Base-by-base conservation (phyloP, 176 grass and related monocot species). In the Rhynchospora pubera region DNA sequence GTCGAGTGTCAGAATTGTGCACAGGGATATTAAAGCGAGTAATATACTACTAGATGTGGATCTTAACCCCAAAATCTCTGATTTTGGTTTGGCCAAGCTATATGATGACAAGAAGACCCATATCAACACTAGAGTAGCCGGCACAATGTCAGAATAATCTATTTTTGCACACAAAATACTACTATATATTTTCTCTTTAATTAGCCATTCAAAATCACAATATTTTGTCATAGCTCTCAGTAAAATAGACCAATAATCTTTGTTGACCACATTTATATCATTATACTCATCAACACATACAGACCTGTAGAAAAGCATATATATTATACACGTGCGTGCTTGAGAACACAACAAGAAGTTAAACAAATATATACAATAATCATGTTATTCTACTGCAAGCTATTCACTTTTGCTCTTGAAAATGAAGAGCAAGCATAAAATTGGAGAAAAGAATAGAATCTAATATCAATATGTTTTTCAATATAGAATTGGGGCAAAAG, bases 11-110 rank as follows among this genome's bases (percentile, higher is more conserved):
- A 65, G 79, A 66, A 90, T 90, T 59, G 80, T 97, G 55, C 93
- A 97, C 73, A 87, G 93, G 78, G 93, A 97, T 70, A 91, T 97
- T 67, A 97, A 97, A 75, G 85, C 91, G 46, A 97, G 93, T 52
- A 97, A 97, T 86, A 80, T 97, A 48, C 85, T 97, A 13, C 84
- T 90, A 42, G 88, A 90, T 77, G 6, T 43, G 57, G 65, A 90
- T 47, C 80, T 90, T 24, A 90, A 68, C 46, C 88, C 88, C 45
- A 90, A 86, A 81, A 90, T 90, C 44, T 90, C 88, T 28, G 88
- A 90, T 77, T 90, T 90, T 68, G 88, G 88, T 64, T 39, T 90
- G 28, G 85, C 88, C 2, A 90, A 84, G 57, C 85, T 86, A 64
- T 90, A 90, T 62, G 85, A 87, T 69, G 84, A 86, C 45, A 86